Percentiles rank a stretch among this genome's conserved stretches.
Conservation (phyloP, 768 basidiomycete genomes). For the Antrodiella citrinella region DNA sequence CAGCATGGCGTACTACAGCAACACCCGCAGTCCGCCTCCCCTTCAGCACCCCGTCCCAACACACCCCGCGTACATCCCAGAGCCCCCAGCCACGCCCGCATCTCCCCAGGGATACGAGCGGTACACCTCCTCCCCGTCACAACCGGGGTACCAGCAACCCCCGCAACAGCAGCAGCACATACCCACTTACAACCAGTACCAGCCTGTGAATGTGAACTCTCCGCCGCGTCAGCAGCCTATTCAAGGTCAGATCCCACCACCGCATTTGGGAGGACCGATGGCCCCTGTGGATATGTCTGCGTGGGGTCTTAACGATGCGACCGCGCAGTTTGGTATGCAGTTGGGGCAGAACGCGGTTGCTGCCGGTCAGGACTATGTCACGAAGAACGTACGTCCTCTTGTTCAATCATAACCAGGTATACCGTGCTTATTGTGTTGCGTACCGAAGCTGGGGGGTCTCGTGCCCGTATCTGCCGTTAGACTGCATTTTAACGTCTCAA, state of each 20-base stretch:
- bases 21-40: constrained; percentile 58
- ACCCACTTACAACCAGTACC: constrained; percentile 6
- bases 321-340: constrained; percentile 94
- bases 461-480: constrained; percentile 74
- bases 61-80: constrained; percentile 79
- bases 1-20: constrained; percentile 22
- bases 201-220: constrained; percentile 4
- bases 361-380: constrained; percentile 93
- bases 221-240: constrained; percentile 18
- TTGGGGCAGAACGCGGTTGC: constrained; percentile 86
- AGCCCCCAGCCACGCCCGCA: constrained; percentile 67
- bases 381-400: constrained; percentile 67
- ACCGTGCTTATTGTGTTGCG: constrained; percentile 6
- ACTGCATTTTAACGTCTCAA: constrained; percentile 93
- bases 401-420: neutral
- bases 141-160: constrained; percentile 21
- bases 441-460: constrained; percentile 81
- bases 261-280: constrained; percentile 28
- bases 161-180: constrained; percentile 7
- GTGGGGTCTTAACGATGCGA: constrained; percentile 88
- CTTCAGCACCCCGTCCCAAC: constrained; percentile 86
- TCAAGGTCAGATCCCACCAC: constrained; percentile 17
- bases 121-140: constrained; percentile 54
- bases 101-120: constrained; percentile 73
- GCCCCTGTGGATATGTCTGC: constrained; percentile 47